Percentiles rank a stretch among this genome's conserved stretches.
These are phyloP conservation scores for Suillus cothurnatus DNA, from an alignment of 768 basidiomycete genomes.

Conservation along the genomic window DNA sequence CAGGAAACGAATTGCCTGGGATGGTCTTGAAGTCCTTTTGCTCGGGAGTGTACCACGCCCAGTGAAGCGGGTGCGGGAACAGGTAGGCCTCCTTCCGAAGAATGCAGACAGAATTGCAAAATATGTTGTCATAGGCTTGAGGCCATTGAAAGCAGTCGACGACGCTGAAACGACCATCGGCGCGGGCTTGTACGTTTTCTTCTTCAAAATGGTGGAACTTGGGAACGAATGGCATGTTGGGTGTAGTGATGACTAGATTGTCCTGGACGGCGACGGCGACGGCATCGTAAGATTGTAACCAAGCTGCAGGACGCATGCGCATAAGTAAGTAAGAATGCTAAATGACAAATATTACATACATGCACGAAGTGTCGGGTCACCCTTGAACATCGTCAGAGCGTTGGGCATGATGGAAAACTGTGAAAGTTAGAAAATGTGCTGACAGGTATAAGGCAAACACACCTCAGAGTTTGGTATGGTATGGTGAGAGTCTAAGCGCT, in stretches of 20 bases:
- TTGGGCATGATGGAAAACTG: no score
- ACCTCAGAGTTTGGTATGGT: no score
- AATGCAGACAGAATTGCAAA: not conserved
- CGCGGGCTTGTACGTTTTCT: not conserved
- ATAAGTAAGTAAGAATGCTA: not conserved
- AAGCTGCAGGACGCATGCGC: no score
- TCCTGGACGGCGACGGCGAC: no score
- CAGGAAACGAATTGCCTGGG: conserved; percentile 1
- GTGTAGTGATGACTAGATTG: not conserved
- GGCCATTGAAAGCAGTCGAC: not conserved
- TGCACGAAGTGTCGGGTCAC: no score
- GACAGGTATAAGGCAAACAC: no score
- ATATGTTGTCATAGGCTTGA: not conserved
- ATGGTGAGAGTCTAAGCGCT: no score
- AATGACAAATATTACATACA: no score
- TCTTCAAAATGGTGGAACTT: not conserved
- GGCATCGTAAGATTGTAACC: no score
- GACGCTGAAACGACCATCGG: not conserved
- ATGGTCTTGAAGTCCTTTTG: not conserved
- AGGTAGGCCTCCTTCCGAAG: not conserved
- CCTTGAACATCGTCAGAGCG: no score
- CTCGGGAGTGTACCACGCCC: conserved; percentile 3
- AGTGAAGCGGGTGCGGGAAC: not conserved
- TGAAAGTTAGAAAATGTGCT: no score
- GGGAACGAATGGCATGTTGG: not conserved